Conservation (phyloP, 768 basidiomycete genomes). For the Lyophyllum shimeji region DNA sequence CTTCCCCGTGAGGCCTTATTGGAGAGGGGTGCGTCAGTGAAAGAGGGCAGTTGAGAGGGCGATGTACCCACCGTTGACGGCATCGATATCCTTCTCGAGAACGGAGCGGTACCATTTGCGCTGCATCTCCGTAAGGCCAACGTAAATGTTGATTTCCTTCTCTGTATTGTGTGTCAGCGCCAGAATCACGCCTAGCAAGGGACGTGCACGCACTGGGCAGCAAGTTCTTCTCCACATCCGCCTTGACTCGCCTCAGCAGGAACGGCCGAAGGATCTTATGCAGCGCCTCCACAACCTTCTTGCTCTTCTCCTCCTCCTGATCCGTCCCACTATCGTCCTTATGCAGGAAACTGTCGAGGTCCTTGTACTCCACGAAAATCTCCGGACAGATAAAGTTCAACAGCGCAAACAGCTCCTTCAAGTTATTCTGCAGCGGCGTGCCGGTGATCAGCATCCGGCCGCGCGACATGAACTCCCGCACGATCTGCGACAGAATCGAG, state of each 20-base stretch:
- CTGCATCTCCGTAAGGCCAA: conserved; percentile 97
- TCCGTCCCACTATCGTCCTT: conserved; percentile 73
- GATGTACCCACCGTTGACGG: conserved; percentile 77
- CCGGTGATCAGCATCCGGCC: conserved; percentile 94
- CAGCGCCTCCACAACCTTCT: conserved; percentile 92
- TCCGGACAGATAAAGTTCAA: conserved; percentile 97
- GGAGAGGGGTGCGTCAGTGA: not conserved
- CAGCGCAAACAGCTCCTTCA: conserved; percentile 92
- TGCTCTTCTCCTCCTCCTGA: conserved; percentile 79
- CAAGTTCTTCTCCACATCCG: conserved; percentile 95
- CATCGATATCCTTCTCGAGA: conserved; percentile 97
- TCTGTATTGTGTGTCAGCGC: conserved; percentile 42
- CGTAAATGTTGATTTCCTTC: conserved; percentile 98
- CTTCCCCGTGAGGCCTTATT: conserved; percentile 83
- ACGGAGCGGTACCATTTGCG: conserved; percentile 97
- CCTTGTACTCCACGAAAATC: conserved; percentile 88
- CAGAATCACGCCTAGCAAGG: not conserved
- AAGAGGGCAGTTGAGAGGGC: not conserved
- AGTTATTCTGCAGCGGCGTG: conserved; percentile 93
- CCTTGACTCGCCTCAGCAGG: conserved; percentile 90
- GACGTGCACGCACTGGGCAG: conserved; percentile 67
- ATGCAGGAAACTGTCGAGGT: conserved; percentile 92
- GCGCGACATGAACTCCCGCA: conserved; percentile 84
- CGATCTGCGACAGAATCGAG: conserved; percentile 92
- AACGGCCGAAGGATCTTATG: conserved; percentile 97